Evolutionary conservation across 345 rosid species (phyloP), one percentile per base, ranked within the genome.

Genomic region (Punica granatum): DNA sequence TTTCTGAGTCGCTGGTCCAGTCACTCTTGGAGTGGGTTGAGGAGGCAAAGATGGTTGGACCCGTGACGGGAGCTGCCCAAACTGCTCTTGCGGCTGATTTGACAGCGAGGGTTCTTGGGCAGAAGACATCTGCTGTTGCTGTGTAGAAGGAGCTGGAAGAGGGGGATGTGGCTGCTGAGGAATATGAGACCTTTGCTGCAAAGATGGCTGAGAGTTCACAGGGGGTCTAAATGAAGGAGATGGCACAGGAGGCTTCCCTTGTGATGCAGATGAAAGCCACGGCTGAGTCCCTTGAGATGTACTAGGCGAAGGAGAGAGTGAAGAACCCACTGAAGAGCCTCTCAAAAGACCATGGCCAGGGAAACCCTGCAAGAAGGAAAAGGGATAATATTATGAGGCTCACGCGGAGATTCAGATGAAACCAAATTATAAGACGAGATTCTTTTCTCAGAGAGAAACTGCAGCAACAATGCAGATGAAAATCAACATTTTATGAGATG

Each of bases 171-270:
- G 90, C 60, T 76, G 96, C 71, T 80, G 95, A 63, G 86, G 84
- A 75, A 84, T 70, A 77, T 80, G 91, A 43, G 93, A 63, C 72
- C 96, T 83, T 68, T 83, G 99, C 72, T 85, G 97, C 86, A 88
- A 49, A 56, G 61, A 30, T 66, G 96, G 73, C 59, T 87, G 87
- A 19, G 88, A 13, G 70, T 49, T 91, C 67, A 79, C 72, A 67
- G 74, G 92, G 16, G 92, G 88, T 77, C 96, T 85, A 78, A 76
- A 83, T 1, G 95, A 75, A 67, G 91, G 80, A 64, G 95, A 83
- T 48, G 92, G 89, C 74, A 94, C 63, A 62, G 95, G 96, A 63
- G 95, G 92, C 71, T 84, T 94, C 79, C 90, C 90, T 78, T 89
- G 97, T 44, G 87, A 35, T 72, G 84, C 80, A 78, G 95, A 76